phyloP scores from a whole-genome alignment of 495 filamentous ascomycete species.

The Tuber borchii region DNA sequence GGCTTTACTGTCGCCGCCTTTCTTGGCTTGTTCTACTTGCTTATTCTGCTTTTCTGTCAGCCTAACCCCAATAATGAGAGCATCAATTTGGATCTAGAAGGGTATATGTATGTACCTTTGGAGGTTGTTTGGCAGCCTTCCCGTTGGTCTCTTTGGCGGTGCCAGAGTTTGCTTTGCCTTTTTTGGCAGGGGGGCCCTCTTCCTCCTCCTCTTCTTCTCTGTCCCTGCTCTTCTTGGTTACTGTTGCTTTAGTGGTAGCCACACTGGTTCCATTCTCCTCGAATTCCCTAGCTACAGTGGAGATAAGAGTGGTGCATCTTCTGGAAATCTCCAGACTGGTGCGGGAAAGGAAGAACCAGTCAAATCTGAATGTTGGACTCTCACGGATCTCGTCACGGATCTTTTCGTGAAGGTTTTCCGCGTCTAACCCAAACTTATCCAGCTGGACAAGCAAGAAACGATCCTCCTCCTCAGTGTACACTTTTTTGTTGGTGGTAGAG shows the following conservation, averaged over 20 bases:
- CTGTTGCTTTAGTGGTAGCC: slow-evolving; percentile 56
- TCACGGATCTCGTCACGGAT: slow-evolving; percentile 91
- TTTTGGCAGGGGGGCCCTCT: slow-evolving; percentile 81
- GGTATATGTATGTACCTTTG: slow-evolving; percentile 48
- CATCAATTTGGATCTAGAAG: not conserved
- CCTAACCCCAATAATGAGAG: not conserved
- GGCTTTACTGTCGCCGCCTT: slow-evolving; percentile 44
- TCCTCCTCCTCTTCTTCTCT: slow-evolving; percentile 82
- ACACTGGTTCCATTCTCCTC: slow-evolving; percentile 58
- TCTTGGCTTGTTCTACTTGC: slow-evolving; percentile 57
- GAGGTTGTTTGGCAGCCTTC: slow-evolving; percentile 29
- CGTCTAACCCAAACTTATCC: slow-evolving; percentile 81
- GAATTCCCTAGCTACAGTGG: slow-evolving; percentile 89
- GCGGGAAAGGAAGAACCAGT: slow-evolving; percentile 96
- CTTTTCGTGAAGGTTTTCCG: slow-evolving; percentile 73
- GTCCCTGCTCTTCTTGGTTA: slow-evolving; percentile 65
- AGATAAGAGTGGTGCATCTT: slow-evolving; percentile 86
- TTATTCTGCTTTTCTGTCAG: slow-evolving; percentile 52
- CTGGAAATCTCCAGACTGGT: slow-evolving; percentile 89
- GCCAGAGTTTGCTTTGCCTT: slow-evolving; percentile 69
- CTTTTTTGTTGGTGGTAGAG: slow-evolving; percentile 98
- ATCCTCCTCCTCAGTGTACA: slow-evolving; percentile 98
- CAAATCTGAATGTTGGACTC: slow-evolving; percentile 90
- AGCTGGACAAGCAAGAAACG: slow-evolving; percentile 90
- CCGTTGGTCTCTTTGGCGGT: slow-evolving; percentile 49